phyloP scores from a whole-genome alignment of 495 filamentous ascomycete genomes.

The Trypethelium eluteriae region DNA sequence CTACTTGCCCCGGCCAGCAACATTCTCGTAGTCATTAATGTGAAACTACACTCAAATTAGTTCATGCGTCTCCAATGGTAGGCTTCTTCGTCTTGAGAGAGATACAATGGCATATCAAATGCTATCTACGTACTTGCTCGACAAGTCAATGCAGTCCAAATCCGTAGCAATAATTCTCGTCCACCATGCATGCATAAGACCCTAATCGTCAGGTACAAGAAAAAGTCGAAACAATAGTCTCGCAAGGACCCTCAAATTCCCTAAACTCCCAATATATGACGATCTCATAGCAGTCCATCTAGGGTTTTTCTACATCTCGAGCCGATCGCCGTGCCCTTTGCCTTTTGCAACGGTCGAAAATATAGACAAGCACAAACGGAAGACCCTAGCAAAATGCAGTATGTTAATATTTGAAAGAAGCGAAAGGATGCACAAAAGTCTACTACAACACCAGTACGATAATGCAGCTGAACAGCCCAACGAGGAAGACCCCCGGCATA shows the following conservation, averaged over 20 bases:
- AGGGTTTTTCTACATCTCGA: neutral
- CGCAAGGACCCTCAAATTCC: neutral
- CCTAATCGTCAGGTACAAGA: neutral
- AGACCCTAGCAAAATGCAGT: neutral
- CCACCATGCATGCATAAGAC: neutral
- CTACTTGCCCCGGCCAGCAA: too few relatives aligned
- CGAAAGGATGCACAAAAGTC: neutral
- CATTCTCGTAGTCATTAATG: too few relatives aligned
- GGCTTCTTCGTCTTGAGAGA: too few relatives aligned
- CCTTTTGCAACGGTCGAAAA: neutral
- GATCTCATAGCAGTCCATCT: neutral
- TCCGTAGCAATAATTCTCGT: neutral
- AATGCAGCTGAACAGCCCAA: slow-evolving; percentile 1
- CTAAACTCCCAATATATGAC: neutral
- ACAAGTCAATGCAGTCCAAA: neutral
- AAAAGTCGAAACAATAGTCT: neutral
- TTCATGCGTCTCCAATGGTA: too few relatives aligned
- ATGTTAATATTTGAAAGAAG: neutral
- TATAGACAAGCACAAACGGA: neutral
- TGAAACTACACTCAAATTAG: too few relatives aligned
- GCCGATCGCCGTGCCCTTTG: neutral
- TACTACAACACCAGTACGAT: slow-evolving; percentile 3
- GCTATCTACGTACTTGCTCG: neutral
- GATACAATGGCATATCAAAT: neutral
- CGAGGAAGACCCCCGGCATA: neutral